Percentiles rank a stretch among this genome's conserved stretches.
These are phyloP conservation scores for Carex littledalei DNA, from an alignment of 176 grass and related monocot species.

Conservation along the genomic window DNA sequence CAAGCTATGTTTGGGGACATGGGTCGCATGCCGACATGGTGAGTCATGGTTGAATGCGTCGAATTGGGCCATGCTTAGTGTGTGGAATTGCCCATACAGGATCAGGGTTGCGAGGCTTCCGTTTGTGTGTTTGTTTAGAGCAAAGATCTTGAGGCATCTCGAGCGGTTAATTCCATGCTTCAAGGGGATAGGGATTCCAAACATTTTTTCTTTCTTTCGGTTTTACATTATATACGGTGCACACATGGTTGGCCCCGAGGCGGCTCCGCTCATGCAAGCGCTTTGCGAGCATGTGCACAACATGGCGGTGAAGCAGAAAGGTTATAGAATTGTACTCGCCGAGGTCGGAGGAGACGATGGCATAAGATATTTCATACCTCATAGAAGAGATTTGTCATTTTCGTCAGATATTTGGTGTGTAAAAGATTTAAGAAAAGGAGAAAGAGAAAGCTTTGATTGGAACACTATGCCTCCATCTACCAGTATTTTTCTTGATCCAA, in stretches of 20 bases:
- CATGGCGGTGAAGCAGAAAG: conserved; percentile 18
- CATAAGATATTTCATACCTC: conserved; percentile 36
- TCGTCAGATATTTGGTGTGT: conserved; percentile 88
- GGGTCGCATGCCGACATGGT: conserved; percentile 31
- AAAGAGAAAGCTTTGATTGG: conserved; percentile 56
- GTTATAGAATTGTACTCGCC: conserved; percentile 36
- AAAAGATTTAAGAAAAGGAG: conserved; percentile 53
- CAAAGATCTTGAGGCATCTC: conserved; percentile 29
- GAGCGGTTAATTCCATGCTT: conserved; percentile 47
- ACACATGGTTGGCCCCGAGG: conserved; percentile 22
- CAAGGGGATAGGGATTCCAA: conserved; percentile 48
- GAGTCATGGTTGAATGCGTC: conserved; percentile 24
- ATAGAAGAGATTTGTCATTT: conserved; percentile 46
- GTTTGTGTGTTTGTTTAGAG: conserved; percentile 15
- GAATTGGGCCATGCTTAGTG: conserved; percentile 65
- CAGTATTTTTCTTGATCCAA: conserved; percentile 85
- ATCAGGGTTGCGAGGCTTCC: conserved; percentile 55
- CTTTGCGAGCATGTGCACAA: conserved; percentile 54
- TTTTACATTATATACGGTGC: conserved; percentile 58
- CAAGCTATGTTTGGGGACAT: conserved; percentile 48
- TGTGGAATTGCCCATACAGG: conserved; percentile 68
- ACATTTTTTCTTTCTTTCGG: conserved; percentile 59
- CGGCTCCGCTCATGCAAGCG: conserved; percentile 17
- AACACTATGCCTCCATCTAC: conserved; percentile 40
- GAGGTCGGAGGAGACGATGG: conserved; percentile 48